Conservation (phyloP, 768 basidiomycete species). For the Dentipellis fragilis region DNA sequence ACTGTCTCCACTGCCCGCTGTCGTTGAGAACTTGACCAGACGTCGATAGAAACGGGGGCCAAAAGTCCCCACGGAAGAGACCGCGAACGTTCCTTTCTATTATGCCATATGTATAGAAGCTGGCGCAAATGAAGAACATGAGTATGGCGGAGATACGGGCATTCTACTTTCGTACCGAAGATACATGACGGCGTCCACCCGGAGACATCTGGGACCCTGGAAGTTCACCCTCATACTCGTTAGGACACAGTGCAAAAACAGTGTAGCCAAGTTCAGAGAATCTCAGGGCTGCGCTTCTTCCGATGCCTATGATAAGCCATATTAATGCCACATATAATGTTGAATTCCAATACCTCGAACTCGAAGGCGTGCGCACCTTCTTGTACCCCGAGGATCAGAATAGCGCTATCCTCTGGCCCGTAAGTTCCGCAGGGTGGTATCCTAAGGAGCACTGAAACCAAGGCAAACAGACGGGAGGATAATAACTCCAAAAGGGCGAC, state of each 20-base stretch:
- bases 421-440: slow-evolving; percentile 16
- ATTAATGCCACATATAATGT: slow-evolving; percentile 3
- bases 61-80: slow-evolving; percentile 21
- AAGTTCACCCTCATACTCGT: slow-evolving; percentile 4
- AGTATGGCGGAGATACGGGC: too few relatives aligned
- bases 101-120: slow-evolving; percentile 26
- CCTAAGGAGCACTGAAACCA: slow-evolving; percentile 9
- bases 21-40: slow-evolving; percentile 19
- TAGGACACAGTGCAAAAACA: slow-evolving; percentile 22
- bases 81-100: slow-evolving; percentile 20
- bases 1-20: slow-evolving; percentile 21
- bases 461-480: slow-evolving; percentile 6
- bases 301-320: slow-evolving; percentile 17
- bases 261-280: slow-evolving; percentile 26
- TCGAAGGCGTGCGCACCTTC: slow-evolving; percentile 14
- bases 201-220: too few relatives aligned
- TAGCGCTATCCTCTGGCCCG: slow-evolving; percentile 18
- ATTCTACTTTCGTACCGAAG: slow-evolving; percentile 15
- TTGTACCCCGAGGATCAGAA: slow-evolving; percentile 22
- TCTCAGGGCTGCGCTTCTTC: slow-evolving; percentile 19
- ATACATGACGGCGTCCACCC: slow-evolving; percentile 6
- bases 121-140: neutral
- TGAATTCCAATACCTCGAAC: neutral
- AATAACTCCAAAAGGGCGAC: slow-evolving; percentile 8
- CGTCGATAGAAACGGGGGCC: slow-evolving; percentile 22